phyloP scores from a whole-genome alignment of 148 eudicot species.

The Rhododendron kiyosumense region DNA sequence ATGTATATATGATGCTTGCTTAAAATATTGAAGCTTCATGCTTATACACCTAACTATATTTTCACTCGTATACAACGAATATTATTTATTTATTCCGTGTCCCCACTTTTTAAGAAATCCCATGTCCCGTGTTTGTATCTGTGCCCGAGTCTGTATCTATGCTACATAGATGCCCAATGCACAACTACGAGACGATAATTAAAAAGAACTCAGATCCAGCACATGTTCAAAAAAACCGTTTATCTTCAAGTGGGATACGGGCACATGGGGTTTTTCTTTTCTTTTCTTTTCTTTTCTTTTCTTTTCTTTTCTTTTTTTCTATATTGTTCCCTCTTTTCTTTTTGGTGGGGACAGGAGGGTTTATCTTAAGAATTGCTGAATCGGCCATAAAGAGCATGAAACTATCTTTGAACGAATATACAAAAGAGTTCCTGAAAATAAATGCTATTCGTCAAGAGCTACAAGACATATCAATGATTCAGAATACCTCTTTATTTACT shows the following conservation, averaged over 20 bases:
- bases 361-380: background rate
- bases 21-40: too few relatives aligned
- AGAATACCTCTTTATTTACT: constrained; percentile 77
- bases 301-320: background rate
- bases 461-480: background rate
- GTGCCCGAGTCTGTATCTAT: too few relatives aligned
- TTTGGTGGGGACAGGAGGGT: background rate
- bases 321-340: background rate
- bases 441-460: background rate
- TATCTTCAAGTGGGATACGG: background rate
- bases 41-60: too few relatives aligned
- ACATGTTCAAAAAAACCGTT: background rate
- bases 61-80: too few relatives aligned
- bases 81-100: too few relatives aligned
- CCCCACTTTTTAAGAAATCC: too few relatives aligned
- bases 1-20: too few relatives aligned
- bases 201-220: background rate
- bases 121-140: too few relatives aligned
- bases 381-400: background rate
- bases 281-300: background rate
- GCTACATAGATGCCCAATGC: background rate
- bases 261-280: background rate
- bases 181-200: background rate
- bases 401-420: background rate
- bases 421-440: background rate